phyloP scores from a whole-genome alignment of 192 early-diverging fungal genomes.

The Glomus cerebriforme region DNA sequence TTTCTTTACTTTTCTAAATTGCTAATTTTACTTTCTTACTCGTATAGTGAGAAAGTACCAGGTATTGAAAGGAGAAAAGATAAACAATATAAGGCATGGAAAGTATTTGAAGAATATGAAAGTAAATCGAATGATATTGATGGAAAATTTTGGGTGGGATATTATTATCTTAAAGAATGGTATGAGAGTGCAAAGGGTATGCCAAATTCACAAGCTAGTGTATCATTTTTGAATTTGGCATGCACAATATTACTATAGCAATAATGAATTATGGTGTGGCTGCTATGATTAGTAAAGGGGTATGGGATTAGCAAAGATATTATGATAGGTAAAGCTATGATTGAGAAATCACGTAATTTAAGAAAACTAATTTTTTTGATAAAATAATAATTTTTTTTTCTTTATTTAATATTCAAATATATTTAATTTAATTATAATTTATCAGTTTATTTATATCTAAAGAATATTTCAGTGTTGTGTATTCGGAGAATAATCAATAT shows the following conservation, averaged over 20 bases:
- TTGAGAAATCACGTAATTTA: neutral
- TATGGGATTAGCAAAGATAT: neutral
- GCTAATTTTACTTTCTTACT: too few species aligned
- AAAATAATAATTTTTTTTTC: too few species aligned
- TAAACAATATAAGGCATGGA: neutral
- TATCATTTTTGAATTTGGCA: neutral
- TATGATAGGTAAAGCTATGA: conserved; percentile 1
- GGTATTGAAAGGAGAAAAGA: neutral
- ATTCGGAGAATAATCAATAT: too few species aligned
- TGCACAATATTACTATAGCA: neutral
- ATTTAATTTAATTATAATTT: too few species aligned
- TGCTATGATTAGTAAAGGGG: neutral
- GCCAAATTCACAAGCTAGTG: neutral
- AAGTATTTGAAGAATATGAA: neutral
- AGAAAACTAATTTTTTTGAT: too few species aligned
- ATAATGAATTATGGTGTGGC: neutral
- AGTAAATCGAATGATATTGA: neutral
- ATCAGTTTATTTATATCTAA: too few species aligned
- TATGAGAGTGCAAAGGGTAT: neutral
- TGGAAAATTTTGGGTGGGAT: neutral
- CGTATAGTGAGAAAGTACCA: neutral
- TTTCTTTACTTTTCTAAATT: too few species aligned
- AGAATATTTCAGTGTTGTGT: too few species aligned
- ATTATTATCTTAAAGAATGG: neutral
- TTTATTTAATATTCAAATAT: too few species aligned